A percentile compares a stretch with the other conserved stretches of the same genome.
phyloP scores from a whole-genome alignment of 129 eudicot species.

The Lonicera japonica region DNA sequence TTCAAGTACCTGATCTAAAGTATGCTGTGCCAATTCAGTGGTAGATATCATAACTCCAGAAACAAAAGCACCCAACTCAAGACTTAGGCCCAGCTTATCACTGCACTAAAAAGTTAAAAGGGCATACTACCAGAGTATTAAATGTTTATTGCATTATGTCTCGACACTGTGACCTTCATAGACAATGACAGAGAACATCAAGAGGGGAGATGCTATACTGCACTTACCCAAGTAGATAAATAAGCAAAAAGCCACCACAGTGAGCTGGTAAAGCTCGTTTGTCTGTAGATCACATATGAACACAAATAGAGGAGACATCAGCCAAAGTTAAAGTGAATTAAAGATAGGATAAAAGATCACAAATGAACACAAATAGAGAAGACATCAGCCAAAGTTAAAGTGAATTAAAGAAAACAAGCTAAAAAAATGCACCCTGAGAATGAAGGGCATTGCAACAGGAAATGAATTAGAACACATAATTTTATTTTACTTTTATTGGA shows the following conservation, averaged over 20 bases:
- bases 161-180: not conserved
- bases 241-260: conserved; percentile 96
- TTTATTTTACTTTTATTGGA: no score
- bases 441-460: not conserved
- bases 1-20: conserved; percentile 92
- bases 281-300: conserved; percentile 46
- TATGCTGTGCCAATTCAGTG: conserved; percentile 88
- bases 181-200: not conserved
- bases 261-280: conserved; percentile 94
- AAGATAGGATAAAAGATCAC: no score
- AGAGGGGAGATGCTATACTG: not conserved
- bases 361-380: not conserved
- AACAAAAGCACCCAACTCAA: conserved; percentile 95
- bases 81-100: conserved; percentile 96
- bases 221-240: conserved; percentile 93
- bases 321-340: not conserved
- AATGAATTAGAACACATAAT: not conserved
- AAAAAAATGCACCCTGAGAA: not conserved
- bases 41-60: conserved; percentile 99
- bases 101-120: conserved; percentile 67
- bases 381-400: no score
- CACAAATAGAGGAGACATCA: not conserved
- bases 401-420: not conserved
- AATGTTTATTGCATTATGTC: not conserved
- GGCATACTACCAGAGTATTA: conserved; percentile 7